phyloP scores from a whole-genome alignment of 2,329 filamentous ascomycete species.

The Coniosporium tulheliwenetii region DNA sequence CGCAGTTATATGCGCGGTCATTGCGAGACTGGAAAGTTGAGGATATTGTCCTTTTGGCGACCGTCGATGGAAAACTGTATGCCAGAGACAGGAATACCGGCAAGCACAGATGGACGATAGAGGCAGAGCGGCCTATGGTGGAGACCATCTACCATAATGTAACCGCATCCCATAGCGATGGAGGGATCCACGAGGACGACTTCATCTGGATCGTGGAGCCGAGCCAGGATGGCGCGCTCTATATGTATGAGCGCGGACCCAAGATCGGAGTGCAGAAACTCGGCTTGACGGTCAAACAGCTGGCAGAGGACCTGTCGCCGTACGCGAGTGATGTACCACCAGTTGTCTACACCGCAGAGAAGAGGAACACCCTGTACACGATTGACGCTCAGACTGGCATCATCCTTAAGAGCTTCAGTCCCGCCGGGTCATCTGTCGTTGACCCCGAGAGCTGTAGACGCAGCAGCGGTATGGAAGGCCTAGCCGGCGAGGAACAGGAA shows the following conservation, averaged over 20 bases:
- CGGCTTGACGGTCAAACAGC: conserved; percentile 63
- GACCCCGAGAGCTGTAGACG: conserved; percentile 61
- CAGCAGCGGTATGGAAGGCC: conserved; percentile 42
- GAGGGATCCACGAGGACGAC: conserved; percentile 53
- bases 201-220: conserved; percentile 95
- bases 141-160: conserved; percentile 70
- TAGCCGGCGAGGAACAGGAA: conserved; percentile 50
- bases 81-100: conserved; percentile 81
- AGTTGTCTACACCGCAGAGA: conserved; percentile 80
- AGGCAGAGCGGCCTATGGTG: conserved; percentile 74
- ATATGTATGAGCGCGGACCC: conserved; percentile 62
- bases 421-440: conserved; percentile 50
- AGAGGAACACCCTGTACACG: conserved; percentile 78
- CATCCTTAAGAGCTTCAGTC: conserved; percentile 72
- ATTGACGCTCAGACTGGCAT: conserved; percentile 75
- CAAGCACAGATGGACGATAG: conserved; percentile 68
- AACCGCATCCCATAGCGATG: conserved; percentile 47
- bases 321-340: conserved; percentile 60
- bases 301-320: conserved; percentile 71
- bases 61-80: conserved; percentile 93
- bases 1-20: conserved; percentile 89
- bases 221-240: conserved; percentile 70
- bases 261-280: conserved; percentile 47
- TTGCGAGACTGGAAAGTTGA: conserved; percentile 99
- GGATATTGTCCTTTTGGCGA: conserved; percentile 99